Evolutionary conservation across 306 rosid genomes (phyloP), one percentile per base, ranked within the genome.

Genomic region (Mimosa bimucronata): DNA sequence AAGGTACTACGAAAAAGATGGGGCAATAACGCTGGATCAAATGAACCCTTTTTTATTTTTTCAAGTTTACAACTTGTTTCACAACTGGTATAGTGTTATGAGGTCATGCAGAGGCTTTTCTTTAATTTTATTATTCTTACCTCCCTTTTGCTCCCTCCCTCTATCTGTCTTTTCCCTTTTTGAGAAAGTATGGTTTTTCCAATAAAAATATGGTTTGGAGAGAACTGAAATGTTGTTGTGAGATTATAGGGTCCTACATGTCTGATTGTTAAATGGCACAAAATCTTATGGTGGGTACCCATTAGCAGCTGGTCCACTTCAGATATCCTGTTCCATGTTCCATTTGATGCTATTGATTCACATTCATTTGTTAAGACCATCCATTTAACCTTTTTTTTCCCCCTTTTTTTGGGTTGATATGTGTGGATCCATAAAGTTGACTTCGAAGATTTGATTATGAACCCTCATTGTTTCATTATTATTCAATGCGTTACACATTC

Each of bases 271-370:
- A 77, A 78, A 50, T 53, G 80, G 83, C 82, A 83, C 80, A 88
- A 83, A 86, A 84, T 90, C 87, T 53, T 62, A 79, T 67, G 83
- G 88, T 83, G 92, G 84, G 89, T 75, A 55, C 86, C 82, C 80
- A 88, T 83, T 46, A 70, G 84, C 60, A 75, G 80, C 69, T 73
- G 73, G 85, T 85, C 88, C 85, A 80, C 72, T 66, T 76, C 77
- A 66, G 77, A 79, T 82, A 52, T 79, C 23, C 66, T 66, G 6
- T 38, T 62, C 18, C 62, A 42, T 64, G 57, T 87, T 84, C 85
- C 75, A 69, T 79, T 74, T 60, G 50, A 14, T 60, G 37, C 34
- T 60, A 26, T 13, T 26, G 0, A 58, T 75, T 79, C 79, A 82
- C 64, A 57, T 21, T 11, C 3, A 21, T 67, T 77, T 60, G 29